phyloP scores from a whole-genome alignment of 495 filamentous ascomycete genomes.

The Daldinia decipiens region DNA sequence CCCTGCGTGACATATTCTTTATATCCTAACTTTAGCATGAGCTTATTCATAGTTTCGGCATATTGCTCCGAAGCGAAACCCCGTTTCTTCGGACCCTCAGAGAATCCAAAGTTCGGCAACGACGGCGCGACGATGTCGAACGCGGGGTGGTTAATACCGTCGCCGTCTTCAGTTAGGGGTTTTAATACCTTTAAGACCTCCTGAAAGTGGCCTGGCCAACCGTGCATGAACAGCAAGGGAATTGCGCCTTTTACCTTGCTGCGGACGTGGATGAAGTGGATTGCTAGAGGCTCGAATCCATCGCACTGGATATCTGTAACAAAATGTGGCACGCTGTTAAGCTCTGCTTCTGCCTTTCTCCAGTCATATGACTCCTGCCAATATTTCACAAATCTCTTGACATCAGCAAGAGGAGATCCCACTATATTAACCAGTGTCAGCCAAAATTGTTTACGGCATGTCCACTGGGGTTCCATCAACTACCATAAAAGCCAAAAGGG shows the following conservation, averaged over 20 bases:
- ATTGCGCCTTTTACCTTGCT: slow-evolving; percentile 60
- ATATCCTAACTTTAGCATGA: slow-evolving; percentile 75
- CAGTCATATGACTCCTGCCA: slow-evolving; percentile 62
- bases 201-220: slow-evolving; percentile 75
- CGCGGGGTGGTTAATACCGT: slow-evolving; percentile 56
- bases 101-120: slow-evolving; percentile 76
- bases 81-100: slow-evolving; percentile 57
- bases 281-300: slow-evolving; percentile 58
- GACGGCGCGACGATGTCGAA: slow-evolving; percentile 75
- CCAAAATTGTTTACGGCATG: not conserved
- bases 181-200: slow-evolving; percentile 72
- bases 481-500: not conserved
- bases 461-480: not conserved
- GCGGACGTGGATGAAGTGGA: slow-evolving; percentile 66
- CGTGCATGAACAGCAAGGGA: slow-evolving; percentile 68
- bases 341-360: slow-evolving; percentile 55
- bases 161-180: slow-evolving; percentile 57
- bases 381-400: slow-evolving; percentile 61
- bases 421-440: slow-evolving; percentile 18
- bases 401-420: slow-evolving; percentile 60
- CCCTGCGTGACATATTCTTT: slow-evolving; percentile 64
- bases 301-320: slow-evolving; percentile 60
- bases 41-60: slow-evolving; percentile 67
- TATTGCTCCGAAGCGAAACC: slow-evolving; percentile 70
- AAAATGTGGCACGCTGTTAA: slow-evolving; percentile 68